phyloP scores from a whole-genome alignment of 164 flowering plant species.

The Annona squamosa region DNA sequence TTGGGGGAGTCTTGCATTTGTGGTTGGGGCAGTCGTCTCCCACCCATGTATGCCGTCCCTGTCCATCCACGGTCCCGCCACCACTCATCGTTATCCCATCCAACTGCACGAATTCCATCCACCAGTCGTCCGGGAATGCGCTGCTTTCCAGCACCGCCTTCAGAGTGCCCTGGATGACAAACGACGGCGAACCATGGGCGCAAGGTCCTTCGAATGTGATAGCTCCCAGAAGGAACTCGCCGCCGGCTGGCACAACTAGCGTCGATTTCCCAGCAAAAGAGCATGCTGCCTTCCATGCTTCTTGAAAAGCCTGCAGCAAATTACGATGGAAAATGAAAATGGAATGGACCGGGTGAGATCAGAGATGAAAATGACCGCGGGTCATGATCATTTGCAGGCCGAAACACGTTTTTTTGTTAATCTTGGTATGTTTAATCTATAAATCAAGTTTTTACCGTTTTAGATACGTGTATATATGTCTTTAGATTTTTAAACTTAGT shows the following conservation, averaged over 20 bases:
- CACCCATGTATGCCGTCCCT: slow-evolving; percentile 5
- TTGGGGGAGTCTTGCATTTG: neutral
- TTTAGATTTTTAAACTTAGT: too few species aligned
- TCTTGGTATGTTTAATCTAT: too few species aligned
- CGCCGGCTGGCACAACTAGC: neutral
- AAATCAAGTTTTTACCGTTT: too few species aligned
- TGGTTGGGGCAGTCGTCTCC: neutral
- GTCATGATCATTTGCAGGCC: too few species aligned
- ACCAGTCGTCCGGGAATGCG: neutral
- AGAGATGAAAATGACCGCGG: too few species aligned
- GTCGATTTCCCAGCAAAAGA: neutral
- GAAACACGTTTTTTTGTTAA: too few species aligned
- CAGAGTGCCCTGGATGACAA: slow-evolving; percentile 2
- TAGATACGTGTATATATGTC: too few species aligned
- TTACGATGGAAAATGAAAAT: too few species aligned
- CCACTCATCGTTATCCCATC: neutral
- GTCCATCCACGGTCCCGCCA: slow-evolving; percentile 9
- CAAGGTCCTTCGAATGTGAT: slow-evolving; percentile 4
- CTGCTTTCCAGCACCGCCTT: slow-evolving; percentile 1
- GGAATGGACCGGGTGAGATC: too few species aligned
- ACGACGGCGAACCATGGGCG: neutral
- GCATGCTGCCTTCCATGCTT: slow-evolving; percentile 9
- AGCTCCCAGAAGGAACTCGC: slow-evolving; percentile 2
- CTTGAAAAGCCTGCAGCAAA: slow-evolving; percentile 3
- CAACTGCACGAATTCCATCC: slow-evolving; percentile 2